phyloP scores from a whole-genome alignment of 192 early-diverging fungal species.

The Phycomyces nitens region DNA sequence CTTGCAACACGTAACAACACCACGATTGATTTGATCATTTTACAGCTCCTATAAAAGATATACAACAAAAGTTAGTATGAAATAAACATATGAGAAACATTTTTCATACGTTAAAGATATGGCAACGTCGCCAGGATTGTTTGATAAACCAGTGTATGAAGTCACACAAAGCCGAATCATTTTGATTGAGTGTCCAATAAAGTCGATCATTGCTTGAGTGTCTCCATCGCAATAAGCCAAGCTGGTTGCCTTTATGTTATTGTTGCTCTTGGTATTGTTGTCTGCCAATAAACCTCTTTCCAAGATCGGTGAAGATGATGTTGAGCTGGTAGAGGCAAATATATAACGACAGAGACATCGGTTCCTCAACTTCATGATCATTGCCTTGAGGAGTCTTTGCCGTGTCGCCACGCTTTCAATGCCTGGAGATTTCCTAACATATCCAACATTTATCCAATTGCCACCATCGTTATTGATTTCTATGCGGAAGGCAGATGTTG shows the following conservation, averaged over 20 bases:
- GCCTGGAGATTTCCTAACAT: slow-evolving; percentile 19
- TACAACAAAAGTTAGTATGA: slow-evolving; percentile 18
- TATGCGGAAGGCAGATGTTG: slow-evolving; percentile 13
- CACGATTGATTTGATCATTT: slow-evolving; percentile 9
- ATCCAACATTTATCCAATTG: slow-evolving; percentile 15
- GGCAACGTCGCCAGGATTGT: slow-evolving; percentile 10
- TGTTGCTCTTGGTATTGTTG: slow-evolving; percentile 11
- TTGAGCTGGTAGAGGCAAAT: slow-evolving; percentile 12
- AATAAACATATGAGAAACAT: slow-evolving; percentile 16
- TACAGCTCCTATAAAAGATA: slow-evolving; percentile 16
- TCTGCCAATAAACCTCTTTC: slow-evolving; percentile 10
- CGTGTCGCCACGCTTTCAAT: slow-evolving; percentile 11
- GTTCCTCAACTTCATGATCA: slow-evolving; percentile 13
- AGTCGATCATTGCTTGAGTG: slow-evolving; percentile 9
- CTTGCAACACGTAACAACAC: too few species aligned
- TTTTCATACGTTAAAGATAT: slow-evolving; percentile 20
- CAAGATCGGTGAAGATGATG: slow-evolving; percentile 14
- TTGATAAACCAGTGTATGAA: slow-evolving; percentile 19
- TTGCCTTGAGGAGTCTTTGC: slow-evolving; percentile 6
- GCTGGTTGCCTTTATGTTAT: slow-evolving; percentile 4
- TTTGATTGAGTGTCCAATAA: slow-evolving; percentile 16
- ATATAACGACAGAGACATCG: slow-evolving; percentile 12
- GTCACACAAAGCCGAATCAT: slow-evolving; percentile 19
- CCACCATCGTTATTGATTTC: slow-evolving; percentile 14
- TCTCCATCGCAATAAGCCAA: slow-evolving; percentile 9